Percentiles rank a stretch among this genome's conserved stretches.
Conservation (phyloP, 495 filamentous ascomycete species). For the Haplographium delicatum region DNA sequence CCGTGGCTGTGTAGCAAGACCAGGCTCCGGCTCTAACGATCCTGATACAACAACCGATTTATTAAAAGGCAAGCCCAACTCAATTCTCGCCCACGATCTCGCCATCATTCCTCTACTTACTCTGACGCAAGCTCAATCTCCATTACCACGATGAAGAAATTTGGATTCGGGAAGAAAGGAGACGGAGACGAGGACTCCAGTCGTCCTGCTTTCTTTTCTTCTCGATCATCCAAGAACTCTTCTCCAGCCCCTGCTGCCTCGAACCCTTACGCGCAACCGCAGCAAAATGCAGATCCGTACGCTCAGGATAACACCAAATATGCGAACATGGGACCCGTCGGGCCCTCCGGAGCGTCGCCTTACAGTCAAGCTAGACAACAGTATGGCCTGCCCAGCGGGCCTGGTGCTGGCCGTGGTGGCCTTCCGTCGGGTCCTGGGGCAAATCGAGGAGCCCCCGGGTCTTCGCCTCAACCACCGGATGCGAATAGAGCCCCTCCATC, state of each 20-base stretch:
- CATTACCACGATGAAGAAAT: conserved; percentile 51
- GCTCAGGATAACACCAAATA: conserved; percentile 47
- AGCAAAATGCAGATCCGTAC: conserved; percentile 55
- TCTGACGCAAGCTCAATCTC: neutral
- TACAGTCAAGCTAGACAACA: conserved; percentile 26
- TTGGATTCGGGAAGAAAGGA: conserved; percentile 63
- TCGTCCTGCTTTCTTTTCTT: conserved; percentile 19
- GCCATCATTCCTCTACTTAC: conserved; percentile 11
- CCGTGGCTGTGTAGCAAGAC: too few species aligned
- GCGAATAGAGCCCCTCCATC: conserved; percentile 12
- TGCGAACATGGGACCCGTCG: conserved; percentile 32
- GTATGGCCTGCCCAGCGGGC: conserved; percentile 17
- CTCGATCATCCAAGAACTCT: conserved; percentile 56
- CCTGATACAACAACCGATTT: neutral
- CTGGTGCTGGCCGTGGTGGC: conserved; percentile 18
- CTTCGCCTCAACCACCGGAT: too few species aligned
- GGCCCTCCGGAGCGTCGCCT: conserved; percentile 26
- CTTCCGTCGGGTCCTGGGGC: conserved; percentile 35
- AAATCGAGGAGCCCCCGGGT: conserved; percentile 21
- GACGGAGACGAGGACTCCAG: conserved; percentile 49
- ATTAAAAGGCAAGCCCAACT: neutral
- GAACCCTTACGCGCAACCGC: conserved; percentile 66
- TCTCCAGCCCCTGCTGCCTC: conserved; percentile 42
- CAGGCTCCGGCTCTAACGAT: neutral
- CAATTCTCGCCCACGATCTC: conserved; percentile 1